Percentiles rank a stretch among this genome's conserved stretches.
Evolutionary conservation across 805 yeast genomes (phyloP).

Genomic region (Suhomyces vadensis): DNA sequence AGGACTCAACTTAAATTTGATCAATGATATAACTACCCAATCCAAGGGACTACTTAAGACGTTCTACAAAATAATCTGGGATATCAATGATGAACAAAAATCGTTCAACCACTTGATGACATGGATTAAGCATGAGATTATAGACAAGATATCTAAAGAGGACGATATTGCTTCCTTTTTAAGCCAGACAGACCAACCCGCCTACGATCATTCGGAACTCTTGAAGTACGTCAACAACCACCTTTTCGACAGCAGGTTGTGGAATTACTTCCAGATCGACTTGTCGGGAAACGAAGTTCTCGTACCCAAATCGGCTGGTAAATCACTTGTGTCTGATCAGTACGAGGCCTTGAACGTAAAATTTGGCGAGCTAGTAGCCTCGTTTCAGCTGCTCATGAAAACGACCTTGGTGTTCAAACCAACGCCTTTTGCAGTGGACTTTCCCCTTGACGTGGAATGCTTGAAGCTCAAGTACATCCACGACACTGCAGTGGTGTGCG

Average conservation of each 20-base stretch:
- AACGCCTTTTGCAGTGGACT: not conserved
- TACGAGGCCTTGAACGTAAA: conserved; percentile 4
- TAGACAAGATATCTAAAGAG: conserved; percentile 38
- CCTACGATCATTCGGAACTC: conserved; percentile 22
- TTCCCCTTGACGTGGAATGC: not conserved
- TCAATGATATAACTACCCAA: conserved; percentile 10
- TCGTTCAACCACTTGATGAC: conserved; percentile 45
- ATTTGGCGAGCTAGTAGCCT: not conserved
- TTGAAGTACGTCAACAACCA: conserved; percentile 25
- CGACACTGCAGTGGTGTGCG: conserved; percentile 2
- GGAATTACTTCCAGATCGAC: conserved; percentile 22
- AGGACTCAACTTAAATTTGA: conserved; percentile 10
- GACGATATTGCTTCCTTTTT: conserved; percentile 29
- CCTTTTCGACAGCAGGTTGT: conserved; percentile 21
- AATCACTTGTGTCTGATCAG: not conserved
- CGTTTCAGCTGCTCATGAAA: conserved; percentile 8
- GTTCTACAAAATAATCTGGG: conserved; percentile 41
- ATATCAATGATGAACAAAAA: conserved; percentile 47
- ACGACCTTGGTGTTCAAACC: conserved; percentile 6
- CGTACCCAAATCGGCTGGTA: not conserved
- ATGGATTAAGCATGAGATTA: conserved; percentile 43
- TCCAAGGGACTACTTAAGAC: conserved; percentile 30
- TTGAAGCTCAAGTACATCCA: conserved; percentile 8
- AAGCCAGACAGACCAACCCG: conserved; percentile 10
- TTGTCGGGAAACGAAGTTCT: conserved; percentile 15